Percentiles rank a stretch among this genome's conserved stretches.
These are phyloP conservation scores for Senecio squalidus DNA, from an alignment of 140 eudicot species.

Conservation along the genomic window DNA sequence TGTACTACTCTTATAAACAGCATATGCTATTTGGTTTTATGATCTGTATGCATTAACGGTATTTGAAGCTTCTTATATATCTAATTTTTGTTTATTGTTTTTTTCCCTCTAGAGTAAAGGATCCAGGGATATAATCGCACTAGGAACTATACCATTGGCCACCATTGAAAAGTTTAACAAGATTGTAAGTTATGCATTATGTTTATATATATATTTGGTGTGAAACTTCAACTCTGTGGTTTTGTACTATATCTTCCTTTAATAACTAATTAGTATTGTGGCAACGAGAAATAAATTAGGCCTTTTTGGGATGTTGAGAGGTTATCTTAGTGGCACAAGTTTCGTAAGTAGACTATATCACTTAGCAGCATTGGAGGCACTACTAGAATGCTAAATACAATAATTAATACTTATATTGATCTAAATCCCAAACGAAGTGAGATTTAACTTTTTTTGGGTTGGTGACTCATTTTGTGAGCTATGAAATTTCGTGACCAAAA, in stretches of 20 bases:
- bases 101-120: conserved; percentile 67
- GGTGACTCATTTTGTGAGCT: too few species aligned
- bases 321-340: conserved; percentile 4
- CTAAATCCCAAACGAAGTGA: too few species aligned
- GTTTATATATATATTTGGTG: conserved; percentile 2
- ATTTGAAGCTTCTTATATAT: neutral
- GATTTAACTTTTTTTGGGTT: too few species aligned
- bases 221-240: neutral
- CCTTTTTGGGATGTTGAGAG: too few species aligned
- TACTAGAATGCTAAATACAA: too few species aligned
- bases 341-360: too few species aligned
- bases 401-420: too few species aligned
- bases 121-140: conserved; percentile 73
- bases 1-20: neutral
- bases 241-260: neutral
- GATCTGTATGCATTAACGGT: neutral
- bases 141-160: conserved; percentile 91
- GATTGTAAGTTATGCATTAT: conserved; percentile 54
- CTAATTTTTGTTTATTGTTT: conserved; percentile 10
- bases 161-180: conserved; percentile 84
- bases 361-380: too few species aligned
- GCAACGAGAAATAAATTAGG: too few species aligned
- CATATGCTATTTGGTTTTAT: conserved; percentile 5
- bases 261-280: too few species aligned
- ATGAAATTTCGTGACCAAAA: too few species aligned